Percentiles rank a stretch among this genome's conserved stretches.
Conservation (phyloP, 2,329 filamentous ascomycete species). For the Fonsecaea pugnacius region DNA sequence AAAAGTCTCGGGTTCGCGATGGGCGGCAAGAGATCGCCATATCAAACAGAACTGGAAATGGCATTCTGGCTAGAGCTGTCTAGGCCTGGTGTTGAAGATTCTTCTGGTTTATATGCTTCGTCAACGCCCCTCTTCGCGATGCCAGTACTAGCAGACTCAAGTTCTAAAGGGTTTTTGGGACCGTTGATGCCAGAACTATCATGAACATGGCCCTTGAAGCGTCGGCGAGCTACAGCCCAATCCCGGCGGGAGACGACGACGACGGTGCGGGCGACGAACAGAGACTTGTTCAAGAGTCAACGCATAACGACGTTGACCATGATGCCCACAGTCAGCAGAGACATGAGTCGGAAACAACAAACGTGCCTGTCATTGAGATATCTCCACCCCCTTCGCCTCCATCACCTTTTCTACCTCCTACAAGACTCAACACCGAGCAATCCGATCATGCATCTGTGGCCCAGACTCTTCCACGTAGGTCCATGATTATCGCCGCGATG, state of each 20-base stretch:
- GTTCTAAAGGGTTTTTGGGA: not conserved
- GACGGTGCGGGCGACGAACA: not conserved
- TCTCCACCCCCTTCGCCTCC: constrained; percentile 11
- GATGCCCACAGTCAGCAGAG: not conserved
- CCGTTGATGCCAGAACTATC: not conserved
- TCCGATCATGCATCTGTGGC: constrained; percentile 1
- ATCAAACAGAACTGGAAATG: not conserved
- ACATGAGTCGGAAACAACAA: not conserved
- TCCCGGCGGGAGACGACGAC: constrained; percentile 13
- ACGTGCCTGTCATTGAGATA: constrained; percentile 14
- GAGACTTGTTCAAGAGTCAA: not conserved
- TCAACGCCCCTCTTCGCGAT: not conserved
- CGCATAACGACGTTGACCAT: not conserved
- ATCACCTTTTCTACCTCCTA: not conserved
- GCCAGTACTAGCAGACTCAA: not conserved
- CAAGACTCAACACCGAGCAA: not conserved
- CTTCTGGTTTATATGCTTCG: not conserved
- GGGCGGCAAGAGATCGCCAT: not conserved
- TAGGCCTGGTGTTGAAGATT: not conserved
- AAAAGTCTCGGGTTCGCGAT: not conserved
- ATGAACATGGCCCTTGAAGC: constrained; percentile 3
- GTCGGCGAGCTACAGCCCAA: not conserved
- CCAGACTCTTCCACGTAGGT: constrained; percentile 19
- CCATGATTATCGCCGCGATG: not conserved
- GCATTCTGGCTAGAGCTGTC: not conserved